Base-by-base conservation (phyloP, 495 filamentous ascomycete genomes). In the Penicillium bovifimosum region DNA sequence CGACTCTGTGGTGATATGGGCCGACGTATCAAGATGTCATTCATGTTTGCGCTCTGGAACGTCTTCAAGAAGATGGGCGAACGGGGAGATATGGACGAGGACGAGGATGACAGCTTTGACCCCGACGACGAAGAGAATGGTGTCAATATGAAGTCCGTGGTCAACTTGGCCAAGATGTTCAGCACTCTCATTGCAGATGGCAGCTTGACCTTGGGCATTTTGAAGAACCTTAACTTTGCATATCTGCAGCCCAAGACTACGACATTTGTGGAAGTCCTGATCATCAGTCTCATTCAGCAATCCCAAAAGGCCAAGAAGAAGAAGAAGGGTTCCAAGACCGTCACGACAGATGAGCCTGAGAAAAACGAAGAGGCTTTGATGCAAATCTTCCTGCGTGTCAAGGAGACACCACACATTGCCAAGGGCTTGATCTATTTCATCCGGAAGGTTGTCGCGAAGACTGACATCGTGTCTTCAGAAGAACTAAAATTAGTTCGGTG, bases 111-210 rank as follows among this genome's bases (percentile, higher is more conserved):
- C 2, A 47, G 52, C 48, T 62, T 64, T 27, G 69, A 75, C 29
- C 77, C 76, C 1, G 81, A 82, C 8, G 74, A 74, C 8, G 68
- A 76, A 8, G 63, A 71, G 24, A 68, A 71, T 26, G 62, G 62
- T 16, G 60, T 80, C 38, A 64, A 66, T 11, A 77, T 85, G 61
- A 83, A 87, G 58, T 76, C 80, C 28, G 73, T 95, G n/a, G 87
- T 93, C 53, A 96, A 96, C 60, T 73, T 91, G n/a, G 90, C 88
- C 14, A 90, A 87, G 69, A 76, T 96, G 77, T 96, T 83, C 65
- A 91, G 86, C 7, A 74, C 73, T 17, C 72, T 98, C 4, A 79
- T 96, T 42, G 80, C 80, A 0, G 83, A 83, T 32, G 81, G 81
- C 3, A 77, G 70, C 1, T 65, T 96, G 17, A 74, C 73, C 5